Evolutionary conservation across 768 basidiomycete genomes (phyloP).

Genomic region (Gymnopilus junonius): DNA sequence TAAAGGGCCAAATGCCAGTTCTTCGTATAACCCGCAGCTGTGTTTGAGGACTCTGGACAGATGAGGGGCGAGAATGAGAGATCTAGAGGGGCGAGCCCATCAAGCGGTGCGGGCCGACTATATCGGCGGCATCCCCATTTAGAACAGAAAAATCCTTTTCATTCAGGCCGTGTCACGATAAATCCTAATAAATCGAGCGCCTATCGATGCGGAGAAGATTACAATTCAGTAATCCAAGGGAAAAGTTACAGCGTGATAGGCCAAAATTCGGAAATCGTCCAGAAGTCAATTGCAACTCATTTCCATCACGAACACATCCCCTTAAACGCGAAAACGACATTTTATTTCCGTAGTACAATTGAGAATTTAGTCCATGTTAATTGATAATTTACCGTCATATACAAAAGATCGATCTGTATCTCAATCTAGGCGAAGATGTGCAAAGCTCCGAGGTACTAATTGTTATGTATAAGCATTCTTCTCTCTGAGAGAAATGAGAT

Average conservation of each 20-base stretch:
- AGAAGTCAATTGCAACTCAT: too few species aligned
- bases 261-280: too few species aligned
- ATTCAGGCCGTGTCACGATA: neutral
- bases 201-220: neutral
- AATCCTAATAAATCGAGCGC: neutral
- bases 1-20: too few species aligned
- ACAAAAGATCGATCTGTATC: neutral
- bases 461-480: neutral
- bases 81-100: too few species aligned
- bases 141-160: too few species aligned
- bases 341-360: neutral
- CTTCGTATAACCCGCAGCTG: neutral
- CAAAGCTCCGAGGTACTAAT: conserved; percentile 32
- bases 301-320: too few species aligned
- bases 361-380: neutral
- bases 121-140: too few species aligned
- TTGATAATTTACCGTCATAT: neutral
- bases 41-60: neutral
- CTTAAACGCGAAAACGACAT: neutral
- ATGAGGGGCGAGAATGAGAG: too few species aligned
- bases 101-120: too few species aligned
- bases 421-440: conserved; percentile 26
- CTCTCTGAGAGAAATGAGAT: neutral
- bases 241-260: neutral
- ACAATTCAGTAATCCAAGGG: neutral